A percentile compares a stretch with the other conserved stretches of the same genome.
Conservation (phyloP, 305 asterid species). For the Rubia tinctorum region DNA sequence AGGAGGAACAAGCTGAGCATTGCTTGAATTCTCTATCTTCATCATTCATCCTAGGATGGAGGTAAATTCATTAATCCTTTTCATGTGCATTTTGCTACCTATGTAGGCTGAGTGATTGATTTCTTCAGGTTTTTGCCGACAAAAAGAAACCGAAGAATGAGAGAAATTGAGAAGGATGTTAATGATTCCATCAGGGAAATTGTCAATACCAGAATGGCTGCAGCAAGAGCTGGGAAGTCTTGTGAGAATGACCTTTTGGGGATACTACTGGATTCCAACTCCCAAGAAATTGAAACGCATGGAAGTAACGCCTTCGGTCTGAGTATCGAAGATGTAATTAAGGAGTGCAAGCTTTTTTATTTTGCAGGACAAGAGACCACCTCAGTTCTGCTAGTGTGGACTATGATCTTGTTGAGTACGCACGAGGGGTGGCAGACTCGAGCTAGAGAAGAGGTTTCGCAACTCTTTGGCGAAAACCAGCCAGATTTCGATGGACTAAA, state of each 20-base stretch:
- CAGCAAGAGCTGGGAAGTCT: too few relatives aligned
- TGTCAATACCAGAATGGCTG: too few relatives aligned
- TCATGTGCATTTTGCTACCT: not conserved
- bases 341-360: slow-evolving; percentile 2
- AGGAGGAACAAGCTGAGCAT: not conserved
- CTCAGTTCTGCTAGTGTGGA: not conserved
- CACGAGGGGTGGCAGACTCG: not conserved
- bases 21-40: not conserved
- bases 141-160: slow-evolving; percentile 10
- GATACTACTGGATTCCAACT: slow-evolving; percentile 39
- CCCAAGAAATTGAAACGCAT: slow-evolving; percentile 26
- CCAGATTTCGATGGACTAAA: slow-evolving; percentile 17
- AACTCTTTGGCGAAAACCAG: slow-evolving; percentile 1
- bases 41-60: slow-evolving; percentile 3
- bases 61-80: not conserved
- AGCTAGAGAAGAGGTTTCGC: slow-evolving; percentile 6
- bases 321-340: not conserved
- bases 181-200: too few relatives aligned
- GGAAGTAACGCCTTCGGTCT: not conserved
- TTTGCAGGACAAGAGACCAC: slow-evolving; percentile 11
- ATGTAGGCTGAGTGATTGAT: not conserved
- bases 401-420: not conserved
- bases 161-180: too few relatives aligned
- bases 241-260: slow-evolving; percentile 35
- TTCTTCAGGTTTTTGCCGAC: slow-evolving; percentile 35